phyloP scores from a whole-genome alignment of 108 stramenopile species.

The Nitzschia palea region DNA sequence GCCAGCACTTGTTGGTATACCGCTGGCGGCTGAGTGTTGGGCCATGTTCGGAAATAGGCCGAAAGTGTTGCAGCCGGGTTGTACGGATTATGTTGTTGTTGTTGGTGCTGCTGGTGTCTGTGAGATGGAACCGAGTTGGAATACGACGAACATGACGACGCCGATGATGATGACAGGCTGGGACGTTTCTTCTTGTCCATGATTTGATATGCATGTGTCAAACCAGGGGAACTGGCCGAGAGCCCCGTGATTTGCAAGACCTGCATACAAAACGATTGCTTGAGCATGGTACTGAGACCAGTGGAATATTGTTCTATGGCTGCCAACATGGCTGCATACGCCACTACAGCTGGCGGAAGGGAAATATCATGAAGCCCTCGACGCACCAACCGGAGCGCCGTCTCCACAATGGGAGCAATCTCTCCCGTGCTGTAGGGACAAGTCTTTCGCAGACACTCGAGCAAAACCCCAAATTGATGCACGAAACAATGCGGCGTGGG shows the following conservation, averaged over 20 bases:
- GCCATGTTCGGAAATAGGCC: too few relatives aligned
- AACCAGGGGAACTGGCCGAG: slow-evolving; percentile 8
- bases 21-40: too few relatives aligned
- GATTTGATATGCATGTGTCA: slow-evolving; percentile 10
- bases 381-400: neutral
- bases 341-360: slow-evolving; percentile 26
- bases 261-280: slow-evolving; percentile 11
- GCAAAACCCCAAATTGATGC: slow-evolving; percentile 15
- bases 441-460: neutral
- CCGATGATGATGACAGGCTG: neutral
- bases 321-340: slow-evolving; percentile 37
- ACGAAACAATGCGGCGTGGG: slow-evolving; percentile 19
- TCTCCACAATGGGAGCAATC: slow-evolving; percentile 12
- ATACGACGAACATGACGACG: neutral
- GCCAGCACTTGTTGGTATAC: neutral
- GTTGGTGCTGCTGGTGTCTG: neutral
- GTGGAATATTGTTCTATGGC: slow-evolving; percentile 30
- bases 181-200: neutral
- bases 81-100: neutral
- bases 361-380: neutral
- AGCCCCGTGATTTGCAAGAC: slow-evolving; percentile 5
- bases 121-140: neutral
- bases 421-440: neutral
- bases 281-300: neutral
- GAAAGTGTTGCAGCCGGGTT: neutral